phyloP scores from a whole-genome alignment of 176 grass and related monocot species.

The Bromus sterilis region DNA sequence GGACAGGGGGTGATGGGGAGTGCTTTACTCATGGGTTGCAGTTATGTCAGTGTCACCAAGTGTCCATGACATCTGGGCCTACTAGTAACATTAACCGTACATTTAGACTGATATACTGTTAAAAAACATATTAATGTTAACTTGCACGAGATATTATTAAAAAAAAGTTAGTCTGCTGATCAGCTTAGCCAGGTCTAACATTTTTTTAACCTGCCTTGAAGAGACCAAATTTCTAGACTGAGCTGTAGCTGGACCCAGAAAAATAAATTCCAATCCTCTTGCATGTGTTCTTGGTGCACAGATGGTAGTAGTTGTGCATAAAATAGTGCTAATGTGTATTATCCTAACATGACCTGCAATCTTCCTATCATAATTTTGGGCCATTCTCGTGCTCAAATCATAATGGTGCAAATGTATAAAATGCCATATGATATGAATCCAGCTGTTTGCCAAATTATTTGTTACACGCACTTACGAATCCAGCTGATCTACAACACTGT shows the following conservation, averaged over 20 bases:
- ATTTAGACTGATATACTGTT: background rate
- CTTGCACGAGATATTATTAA: background rate
- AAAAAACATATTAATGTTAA: background rate
- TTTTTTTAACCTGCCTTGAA: background rate
- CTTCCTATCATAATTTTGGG: background rate
- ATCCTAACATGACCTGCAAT: background rate
- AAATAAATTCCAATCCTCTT: background rate
- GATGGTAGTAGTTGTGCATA: background rate
- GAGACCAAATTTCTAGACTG: background rate
- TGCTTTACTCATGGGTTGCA: background rate
- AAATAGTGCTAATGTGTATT: background rate
- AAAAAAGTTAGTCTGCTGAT: background rate
- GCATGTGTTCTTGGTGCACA: background rate
- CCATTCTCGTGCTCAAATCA: background rate
- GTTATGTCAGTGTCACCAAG: background rate
- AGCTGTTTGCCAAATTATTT: background rate
- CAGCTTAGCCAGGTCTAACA: background rate
- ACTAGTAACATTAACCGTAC: background rate
- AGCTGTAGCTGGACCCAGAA: background rate
- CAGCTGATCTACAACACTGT: background rate
- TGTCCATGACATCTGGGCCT: background rate
- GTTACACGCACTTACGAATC: background rate
- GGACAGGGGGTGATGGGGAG: background rate
- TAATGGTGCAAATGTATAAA: background rate
- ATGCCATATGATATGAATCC: background rate